Conservation (phyloP, 2,329 filamentous ascomycete species). For the Orbilia blumenaviensis region DNA sequence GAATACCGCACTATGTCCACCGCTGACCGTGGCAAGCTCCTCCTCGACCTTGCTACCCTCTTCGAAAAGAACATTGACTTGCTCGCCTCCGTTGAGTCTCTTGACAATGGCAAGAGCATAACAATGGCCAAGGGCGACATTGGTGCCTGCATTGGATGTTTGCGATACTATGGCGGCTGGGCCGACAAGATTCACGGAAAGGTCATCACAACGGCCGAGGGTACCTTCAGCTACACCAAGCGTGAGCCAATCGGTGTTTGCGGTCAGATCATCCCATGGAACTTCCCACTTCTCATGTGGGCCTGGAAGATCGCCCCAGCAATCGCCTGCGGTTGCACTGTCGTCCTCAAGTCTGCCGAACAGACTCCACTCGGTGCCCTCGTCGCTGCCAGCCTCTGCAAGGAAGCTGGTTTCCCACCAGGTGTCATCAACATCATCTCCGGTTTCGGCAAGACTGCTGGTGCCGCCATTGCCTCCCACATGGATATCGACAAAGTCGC, state of each 20-base stretch:
- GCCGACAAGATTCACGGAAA: conserved; percentile 82
- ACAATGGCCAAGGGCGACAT: conserved; percentile 80
- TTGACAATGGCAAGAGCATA: conserved; percentile 88
- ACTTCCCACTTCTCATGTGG: conserved; percentile 78
- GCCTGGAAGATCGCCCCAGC: conserved; percentile 83
- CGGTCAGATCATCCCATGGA: conserved; percentile 89
- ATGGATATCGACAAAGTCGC: conserved; percentile 85
- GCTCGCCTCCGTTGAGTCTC: conserved; percentile 81
- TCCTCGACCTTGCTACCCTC: conserved; percentile 81
- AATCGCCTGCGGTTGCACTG: conserved; percentile 75
- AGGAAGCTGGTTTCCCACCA: conserved; percentile 80
- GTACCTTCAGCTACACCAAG: conserved; percentile 84
- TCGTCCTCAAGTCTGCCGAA: conserved; percentile 79
- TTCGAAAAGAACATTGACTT: conserved; percentile 79
- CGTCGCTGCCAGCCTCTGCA: conserved; percentile 71
- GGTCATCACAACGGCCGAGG: conserved; percentile 79
- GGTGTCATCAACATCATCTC: conserved; percentile 81
- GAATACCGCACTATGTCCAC: conserved; percentile 75
- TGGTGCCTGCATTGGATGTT: conserved; percentile 71
- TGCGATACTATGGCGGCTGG: conserved; percentile 90
- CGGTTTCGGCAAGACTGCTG: conserved; percentile 79
- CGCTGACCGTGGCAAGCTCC: conserved; percentile 72
- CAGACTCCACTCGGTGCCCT: conserved; percentile 78
- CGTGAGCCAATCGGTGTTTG: conserved; percentile 83
- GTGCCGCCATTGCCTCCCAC: conserved; percentile 78